Conservation (phyloP, 225 moss, liverwort and hornwort species). For the Anthoceros angustus region DNA sequence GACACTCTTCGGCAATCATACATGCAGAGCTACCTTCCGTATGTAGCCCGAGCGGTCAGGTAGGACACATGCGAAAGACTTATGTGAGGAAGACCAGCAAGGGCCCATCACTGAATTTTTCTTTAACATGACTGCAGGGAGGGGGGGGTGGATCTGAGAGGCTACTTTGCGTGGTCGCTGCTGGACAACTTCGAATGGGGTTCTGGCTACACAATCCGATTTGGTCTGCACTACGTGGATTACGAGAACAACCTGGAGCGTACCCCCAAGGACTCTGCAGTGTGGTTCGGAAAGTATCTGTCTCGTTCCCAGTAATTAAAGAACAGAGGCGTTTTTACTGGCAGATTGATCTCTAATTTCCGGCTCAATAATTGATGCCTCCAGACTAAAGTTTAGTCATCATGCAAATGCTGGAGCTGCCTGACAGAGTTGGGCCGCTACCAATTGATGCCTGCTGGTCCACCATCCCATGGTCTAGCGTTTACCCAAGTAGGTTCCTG, state of each 20-base stretch:
- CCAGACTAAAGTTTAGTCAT: no score
- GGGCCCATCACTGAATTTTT: background rate
- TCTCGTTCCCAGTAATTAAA: background rate
- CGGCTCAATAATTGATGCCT: no score
- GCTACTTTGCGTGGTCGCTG: conserved; percentile 1
- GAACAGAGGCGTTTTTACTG: background rate
- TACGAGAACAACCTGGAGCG: background rate
- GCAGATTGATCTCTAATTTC: background rate
- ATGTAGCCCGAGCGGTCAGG: background rate
- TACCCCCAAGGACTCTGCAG: background rate
- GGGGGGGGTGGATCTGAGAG: background rate
- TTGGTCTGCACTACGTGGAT: conserved; percentile 1
- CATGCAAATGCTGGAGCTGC: no score
- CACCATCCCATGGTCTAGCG: no score
- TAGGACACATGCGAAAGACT: background rate
- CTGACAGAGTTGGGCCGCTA: no score
- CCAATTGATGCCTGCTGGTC: background rate
- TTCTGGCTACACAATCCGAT: background rate
- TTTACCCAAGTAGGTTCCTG: no score
- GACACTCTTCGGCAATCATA: background rate
- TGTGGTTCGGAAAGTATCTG: conserved; percentile 5
- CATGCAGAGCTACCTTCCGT: background rate
- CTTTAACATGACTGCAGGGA: background rate
- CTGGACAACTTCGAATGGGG: conserved; percentile 4
- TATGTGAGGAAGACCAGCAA: background rate